Conservation (phyloP, 75 land plant species). For the Azolla pinnata region DNA sequence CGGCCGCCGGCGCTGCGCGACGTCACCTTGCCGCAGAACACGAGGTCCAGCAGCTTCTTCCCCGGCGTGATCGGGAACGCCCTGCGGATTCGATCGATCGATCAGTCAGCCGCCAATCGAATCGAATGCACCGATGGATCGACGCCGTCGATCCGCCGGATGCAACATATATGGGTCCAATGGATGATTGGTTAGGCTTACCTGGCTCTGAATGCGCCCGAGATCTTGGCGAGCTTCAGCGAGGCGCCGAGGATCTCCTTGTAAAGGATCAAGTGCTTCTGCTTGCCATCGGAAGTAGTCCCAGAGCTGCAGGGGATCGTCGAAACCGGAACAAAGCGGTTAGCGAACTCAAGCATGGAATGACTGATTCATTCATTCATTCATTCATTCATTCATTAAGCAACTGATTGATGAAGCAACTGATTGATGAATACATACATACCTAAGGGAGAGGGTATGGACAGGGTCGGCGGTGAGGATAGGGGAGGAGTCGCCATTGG, state of each 20-base stretch:
- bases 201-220: conserved; percentile 56
- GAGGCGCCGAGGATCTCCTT: conserved; percentile 39
- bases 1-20: no score
- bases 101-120: neutral
- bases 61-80: neutral
- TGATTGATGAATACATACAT: no score
- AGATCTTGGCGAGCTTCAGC: conserved; percentile 31
- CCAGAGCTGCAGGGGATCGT: conserved; percentile 49
- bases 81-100: neutral
- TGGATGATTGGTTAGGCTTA: no score
- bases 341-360: no score
- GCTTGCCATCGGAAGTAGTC: conserved; percentile 46
- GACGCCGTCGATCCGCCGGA: neutral
- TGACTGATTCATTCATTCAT: neutral
- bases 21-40: neutral
- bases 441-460: conserved; percentile 44
- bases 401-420: no score
- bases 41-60: neutral
- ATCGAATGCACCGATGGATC: neutral
- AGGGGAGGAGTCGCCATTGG: conserved; percentile 50
- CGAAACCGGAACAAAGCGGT: no score
- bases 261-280: conserved; percentile 46
- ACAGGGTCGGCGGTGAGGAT: conserved; percentile 56
- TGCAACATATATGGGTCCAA: neutral
- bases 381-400: no score